Evolutionary conservation across 768 basidiomycete species (phyloP), one percentile per base, ranked within the genome.

Genomic region (Dacryopinax primogenitus): DNA sequence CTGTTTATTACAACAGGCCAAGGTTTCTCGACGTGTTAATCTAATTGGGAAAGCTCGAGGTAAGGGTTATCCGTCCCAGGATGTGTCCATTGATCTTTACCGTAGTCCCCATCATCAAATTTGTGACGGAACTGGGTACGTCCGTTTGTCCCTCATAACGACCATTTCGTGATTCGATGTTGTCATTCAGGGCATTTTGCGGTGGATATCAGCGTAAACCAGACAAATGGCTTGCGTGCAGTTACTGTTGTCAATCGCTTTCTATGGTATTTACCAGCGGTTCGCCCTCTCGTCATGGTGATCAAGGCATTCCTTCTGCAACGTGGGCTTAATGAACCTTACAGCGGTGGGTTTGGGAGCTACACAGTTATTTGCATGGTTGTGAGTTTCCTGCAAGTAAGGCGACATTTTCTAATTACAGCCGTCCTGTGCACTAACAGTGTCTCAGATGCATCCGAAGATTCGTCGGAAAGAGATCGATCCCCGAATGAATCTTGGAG

Each of bases 271-370:
- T 79, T 92, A 73, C 83, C 88, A 23, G 92, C 90, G 0, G 77
- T 93, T n/a, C 83, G 87, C 34, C 83, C 83, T 65, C 84, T 99
- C 37, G 85, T 97, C 36, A 76, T 97, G 73, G 84, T 95, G 67
- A 86, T 89, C 68, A 99, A 98, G 76, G 83, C 88, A 1, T 98
- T 96, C 75, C 80, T 98, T 64, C 82, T 80, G 68, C 92, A 96
- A 73, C 80, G 94, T 39, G 83, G 84, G 32, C 90, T 97, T 92
- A 98, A 99, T 74, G 96, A 98, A 74, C 95, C 98, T n/a, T 97
- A 87, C 74, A 89, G 87, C 0, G 95, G 96, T 7, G 96, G 96
- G 1, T 75, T 99, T 35, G 94, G 95, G 23, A 92, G 90, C 72
- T 98, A 97, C 73, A 86, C 88, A 69, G 91, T 96, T 66, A 92